phyloP scores from a whole-genome alignment of 2,329 filamentous ascomycete species.

The Plenodomus biglobosus region DNA sequence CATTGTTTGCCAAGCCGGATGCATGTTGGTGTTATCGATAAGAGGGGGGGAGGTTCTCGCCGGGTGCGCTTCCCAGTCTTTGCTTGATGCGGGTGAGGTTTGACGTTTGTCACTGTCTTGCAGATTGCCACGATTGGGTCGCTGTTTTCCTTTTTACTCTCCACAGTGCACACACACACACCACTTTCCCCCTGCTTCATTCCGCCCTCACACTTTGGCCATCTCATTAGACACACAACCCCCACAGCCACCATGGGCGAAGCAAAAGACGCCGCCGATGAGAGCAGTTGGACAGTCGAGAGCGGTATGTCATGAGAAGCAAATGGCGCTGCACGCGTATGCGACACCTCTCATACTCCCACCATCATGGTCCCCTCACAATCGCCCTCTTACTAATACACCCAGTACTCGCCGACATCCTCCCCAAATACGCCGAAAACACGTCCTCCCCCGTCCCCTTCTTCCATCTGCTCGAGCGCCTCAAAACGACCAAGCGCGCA shows the following conservation, averaged over 20 bases:
- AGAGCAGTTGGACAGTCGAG: conserved; percentile 47
- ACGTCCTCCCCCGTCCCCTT: conserved; percentile 79
- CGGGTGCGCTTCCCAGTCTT: neutral
- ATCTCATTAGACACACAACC: conserved; percentile 7
- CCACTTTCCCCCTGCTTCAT: neutral
- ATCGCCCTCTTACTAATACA: conserved; percentile 2
- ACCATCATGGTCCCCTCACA: neutral
- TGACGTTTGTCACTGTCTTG: conserved; percentile 8
- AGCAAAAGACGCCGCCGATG: conserved; percentile 37
- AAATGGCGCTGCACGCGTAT: conserved; percentile 31
- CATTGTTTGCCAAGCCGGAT: conserved; percentile 19
- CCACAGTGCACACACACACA: too few relatives aligned
- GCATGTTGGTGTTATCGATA: conserved; percentile 31
- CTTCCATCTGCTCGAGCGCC: conserved; percentile 88
- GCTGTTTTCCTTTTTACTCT: conserved; percentile 1
- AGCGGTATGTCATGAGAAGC: conserved; percentile 47
- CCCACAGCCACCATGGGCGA: conserved; percentile 36
- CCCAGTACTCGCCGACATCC: conserved; percentile 65
- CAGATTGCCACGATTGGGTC: conserved; percentile 5
- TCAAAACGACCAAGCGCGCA: conserved; percentile 96
- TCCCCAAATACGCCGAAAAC: conserved; percentile 58
- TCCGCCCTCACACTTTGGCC: neutral
- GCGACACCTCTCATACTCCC: conserved; percentile 27
- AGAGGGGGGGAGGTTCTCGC: conserved; percentile 35
- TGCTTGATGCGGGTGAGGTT: neutral